Evolutionary conservation across 2,329 filamentous ascomycete species (phyloP).

Genomic region (Phialocephala sp.): DNA sequence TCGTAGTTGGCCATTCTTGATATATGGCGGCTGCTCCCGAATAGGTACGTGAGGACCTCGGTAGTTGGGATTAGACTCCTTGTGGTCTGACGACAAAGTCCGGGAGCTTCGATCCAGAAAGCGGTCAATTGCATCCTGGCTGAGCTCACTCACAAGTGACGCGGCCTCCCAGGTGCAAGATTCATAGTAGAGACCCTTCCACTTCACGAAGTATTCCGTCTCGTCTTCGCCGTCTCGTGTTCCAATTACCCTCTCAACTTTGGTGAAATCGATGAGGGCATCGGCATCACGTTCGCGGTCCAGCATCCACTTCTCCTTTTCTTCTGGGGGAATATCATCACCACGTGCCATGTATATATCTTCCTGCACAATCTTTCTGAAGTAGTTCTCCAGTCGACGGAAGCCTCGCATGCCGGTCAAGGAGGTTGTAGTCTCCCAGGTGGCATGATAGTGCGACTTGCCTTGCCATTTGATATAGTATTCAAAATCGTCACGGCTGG

Average conservation of each 20-base stretch:
- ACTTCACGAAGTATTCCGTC: conserved; percentile 93
- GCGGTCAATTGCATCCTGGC: conserved; percentile 89
- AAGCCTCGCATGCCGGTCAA: conserved; percentile 81
- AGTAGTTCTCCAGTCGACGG: conserved; percentile 94
- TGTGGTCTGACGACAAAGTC: conserved; percentile 79
- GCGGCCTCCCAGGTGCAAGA: conserved; percentile 92
- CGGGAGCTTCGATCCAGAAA: conserved; percentile 84
- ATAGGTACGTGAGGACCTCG: conserved; percentile 72
- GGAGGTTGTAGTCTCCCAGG: conserved; percentile 83
- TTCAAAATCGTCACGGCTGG: conserved; percentile 78
- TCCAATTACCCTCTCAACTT: conserved; percentile 92
- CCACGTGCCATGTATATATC: conserved; percentile 80
- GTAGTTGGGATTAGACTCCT: conserved; percentile 76
- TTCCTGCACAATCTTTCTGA: conserved; percentile 78
- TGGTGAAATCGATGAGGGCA: conserved; percentile 85
- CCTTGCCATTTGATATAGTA: conserved; percentile 97
- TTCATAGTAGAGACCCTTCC: conserved; percentile 93
- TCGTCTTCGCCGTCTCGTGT: conserved; percentile 79
- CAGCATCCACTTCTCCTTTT: conserved; percentile 92
- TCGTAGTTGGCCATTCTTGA: conserved; percentile 82
- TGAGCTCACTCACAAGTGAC: conserved; percentile 74
- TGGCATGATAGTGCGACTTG: conserved; percentile 93
- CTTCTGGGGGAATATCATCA: conserved; percentile 77
- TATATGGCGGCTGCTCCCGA: conserved; percentile 84
- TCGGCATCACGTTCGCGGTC: conserved; percentile 91